These are phyloP conservation scores for Pseudodiploospora longispora DNA, from an alignment of 2,329 filamentous ascomycete genomes.

Conservation along the genomic window DNA sequence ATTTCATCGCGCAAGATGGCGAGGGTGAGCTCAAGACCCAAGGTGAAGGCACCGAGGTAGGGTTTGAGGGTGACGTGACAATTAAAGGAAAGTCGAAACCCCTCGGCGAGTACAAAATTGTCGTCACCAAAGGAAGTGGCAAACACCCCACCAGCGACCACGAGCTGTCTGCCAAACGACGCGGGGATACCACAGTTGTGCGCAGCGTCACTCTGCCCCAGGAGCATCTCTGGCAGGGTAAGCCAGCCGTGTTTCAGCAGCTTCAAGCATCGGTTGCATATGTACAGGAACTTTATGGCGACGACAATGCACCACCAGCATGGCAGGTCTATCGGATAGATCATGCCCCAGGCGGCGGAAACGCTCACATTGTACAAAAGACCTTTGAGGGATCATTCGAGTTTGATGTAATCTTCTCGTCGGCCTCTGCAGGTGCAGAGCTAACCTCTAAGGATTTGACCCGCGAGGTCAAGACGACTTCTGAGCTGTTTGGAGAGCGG, in stretches of 20 bases:
- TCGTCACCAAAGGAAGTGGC: constrained; percentile 62
- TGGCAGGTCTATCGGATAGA: constrained; percentile 76
- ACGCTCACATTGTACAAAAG: constrained; percentile 84
- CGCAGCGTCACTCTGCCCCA: constrained; percentile 59
- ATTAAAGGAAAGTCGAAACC: constrained; percentile 62
- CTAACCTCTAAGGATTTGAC: constrained; percentile 57
- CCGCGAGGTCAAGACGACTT: constrained; percentile 57
- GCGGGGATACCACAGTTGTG: constrained; percentile 68
- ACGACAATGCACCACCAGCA: constrained; percentile 68
- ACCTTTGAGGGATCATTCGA: constrained; percentile 84
- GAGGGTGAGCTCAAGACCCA: constrained; percentile 54
- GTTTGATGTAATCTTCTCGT: constrained; percentile 89
- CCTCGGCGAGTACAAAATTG: constrained; percentile 73
- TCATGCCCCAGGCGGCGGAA: constrained; percentile 62
- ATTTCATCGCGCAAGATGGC: constrained; percentile 77
- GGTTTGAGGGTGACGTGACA: constrained; percentile 53
- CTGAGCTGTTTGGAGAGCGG: constrained; percentile 61
- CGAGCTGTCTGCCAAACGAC: constrained; percentile 57
- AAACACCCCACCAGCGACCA: constrained; percentile 57
- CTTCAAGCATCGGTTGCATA: constrained; percentile 42
- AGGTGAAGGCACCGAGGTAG: constrained; percentile 40
- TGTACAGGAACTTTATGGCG: constrained; percentile 40
- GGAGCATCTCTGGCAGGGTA: constrained; percentile 75
- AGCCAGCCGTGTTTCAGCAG: constrained; percentile 52
- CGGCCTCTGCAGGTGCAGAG: constrained; percentile 55